These are phyloP conservation scores for Pythium phragmitis DNA, from an alignment of 352 stramenopile genomes.

Conservation along the genomic window DNA sequence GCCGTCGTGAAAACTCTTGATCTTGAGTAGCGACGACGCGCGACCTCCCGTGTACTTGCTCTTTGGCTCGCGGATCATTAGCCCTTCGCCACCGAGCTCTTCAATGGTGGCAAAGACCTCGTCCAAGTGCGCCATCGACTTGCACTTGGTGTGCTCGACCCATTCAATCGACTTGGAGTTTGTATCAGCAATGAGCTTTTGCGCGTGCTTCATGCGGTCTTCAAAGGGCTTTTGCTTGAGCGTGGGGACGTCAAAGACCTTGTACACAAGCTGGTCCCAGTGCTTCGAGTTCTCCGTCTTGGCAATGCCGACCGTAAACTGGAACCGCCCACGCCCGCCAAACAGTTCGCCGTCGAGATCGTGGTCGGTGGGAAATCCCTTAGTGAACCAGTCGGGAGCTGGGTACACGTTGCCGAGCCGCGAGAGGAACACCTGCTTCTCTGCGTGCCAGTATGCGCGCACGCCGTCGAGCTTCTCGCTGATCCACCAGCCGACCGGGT, in stretches of 20 bases:
- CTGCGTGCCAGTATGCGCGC: conserved; percentile 59
- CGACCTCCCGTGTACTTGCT: conserved; percentile 50
- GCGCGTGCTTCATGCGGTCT: conserved; percentile 42
- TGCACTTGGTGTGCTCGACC: conserved; percentile 63
- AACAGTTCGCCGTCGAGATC: conserved; percentile 80
- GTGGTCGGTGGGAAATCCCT: conserved; percentile 36
- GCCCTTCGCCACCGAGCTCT: conserved; percentile 56
- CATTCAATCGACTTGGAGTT: conserved; percentile 52
- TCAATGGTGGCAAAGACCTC: conserved; percentile 57
- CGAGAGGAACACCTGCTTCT: conserved; percentile 53
- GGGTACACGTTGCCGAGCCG: conserved; percentile 64
- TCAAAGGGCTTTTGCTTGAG: conserved; percentile 55
- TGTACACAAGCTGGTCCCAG: conserved; percentile 63
- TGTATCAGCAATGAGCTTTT: conserved; percentile 27
- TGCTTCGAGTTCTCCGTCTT: conserved; percentile 56
- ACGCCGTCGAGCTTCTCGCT: conserved; percentile 80
- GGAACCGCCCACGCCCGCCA: conserved; percentile 54
- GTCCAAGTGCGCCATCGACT: conserved; percentile 44
- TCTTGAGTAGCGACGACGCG: conserved; percentile 68
- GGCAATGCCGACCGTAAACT: conserved; percentile 63
- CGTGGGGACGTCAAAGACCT: conserved; percentile 64
- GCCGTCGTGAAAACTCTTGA: conserved; percentile 76
- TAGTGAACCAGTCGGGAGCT: conserved; percentile 58
- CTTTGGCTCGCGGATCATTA: conserved; percentile 66
- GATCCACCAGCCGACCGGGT: conserved; percentile 64